Evolutionary conservation across 2,329 filamentous ascomycete genomes (phyloP).

Genomic region (Colletotrichum theobromicola): DNA sequence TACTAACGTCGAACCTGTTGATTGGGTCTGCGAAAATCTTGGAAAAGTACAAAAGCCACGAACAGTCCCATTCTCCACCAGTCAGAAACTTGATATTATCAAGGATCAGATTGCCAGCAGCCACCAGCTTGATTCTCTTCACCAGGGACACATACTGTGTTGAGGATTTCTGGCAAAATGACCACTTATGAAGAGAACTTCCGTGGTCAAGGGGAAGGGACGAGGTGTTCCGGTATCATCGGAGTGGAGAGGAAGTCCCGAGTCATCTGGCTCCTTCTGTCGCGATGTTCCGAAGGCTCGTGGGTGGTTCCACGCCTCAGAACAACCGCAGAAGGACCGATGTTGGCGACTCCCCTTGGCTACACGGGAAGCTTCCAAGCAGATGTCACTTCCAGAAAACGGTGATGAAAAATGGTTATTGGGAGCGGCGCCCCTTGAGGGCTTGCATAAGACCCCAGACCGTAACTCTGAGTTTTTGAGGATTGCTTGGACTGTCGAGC

Average conservation of each 20-base stretch:
- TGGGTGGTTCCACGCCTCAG: neutral
- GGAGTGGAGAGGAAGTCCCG: neutral
- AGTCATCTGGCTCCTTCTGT: neutral
- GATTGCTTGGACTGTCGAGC: neutral
- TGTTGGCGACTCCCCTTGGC: accelerated
- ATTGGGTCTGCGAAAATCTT: neutral
- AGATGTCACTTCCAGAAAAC: neutral
- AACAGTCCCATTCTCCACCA: neutral
- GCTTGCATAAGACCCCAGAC: neutral
- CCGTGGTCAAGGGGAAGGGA: neutral
- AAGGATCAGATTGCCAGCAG: neutral
- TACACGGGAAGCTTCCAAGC: neutral
- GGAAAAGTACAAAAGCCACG: neutral
- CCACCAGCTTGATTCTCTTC: neutral
- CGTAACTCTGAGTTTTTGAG: neutral
- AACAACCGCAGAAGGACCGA: neutral
- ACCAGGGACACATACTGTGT: neutral
- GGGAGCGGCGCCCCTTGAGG: neutral
- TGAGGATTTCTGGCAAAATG: neutral
- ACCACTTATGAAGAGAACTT: neutral
- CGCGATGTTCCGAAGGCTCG: neutral
- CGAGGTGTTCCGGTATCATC: neutral
- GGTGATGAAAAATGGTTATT: neutral
- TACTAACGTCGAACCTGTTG: neutral
- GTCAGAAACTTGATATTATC: neutral